Conservation (phyloP, 208 protist genomes). For the Leishmania aethiopica region DNA sequence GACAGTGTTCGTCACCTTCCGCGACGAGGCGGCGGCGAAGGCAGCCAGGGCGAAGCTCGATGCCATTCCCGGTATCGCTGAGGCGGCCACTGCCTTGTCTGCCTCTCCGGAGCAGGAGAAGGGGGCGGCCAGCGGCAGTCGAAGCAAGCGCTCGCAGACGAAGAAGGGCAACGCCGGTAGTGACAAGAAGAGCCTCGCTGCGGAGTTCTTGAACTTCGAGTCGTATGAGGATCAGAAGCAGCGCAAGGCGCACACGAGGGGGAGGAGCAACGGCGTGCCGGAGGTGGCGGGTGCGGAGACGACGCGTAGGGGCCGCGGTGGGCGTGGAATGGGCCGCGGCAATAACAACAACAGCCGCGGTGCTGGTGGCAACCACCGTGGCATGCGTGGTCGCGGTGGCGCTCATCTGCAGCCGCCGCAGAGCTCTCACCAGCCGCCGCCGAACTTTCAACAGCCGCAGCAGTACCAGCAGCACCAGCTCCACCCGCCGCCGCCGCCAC, state of each 20-base stretch:
- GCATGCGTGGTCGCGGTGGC: constrained; percentile 18
- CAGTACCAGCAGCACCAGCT: background rate
- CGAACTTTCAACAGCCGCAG: constrained; percentile 5
- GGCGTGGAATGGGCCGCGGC: constrained; percentile 23
- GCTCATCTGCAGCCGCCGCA: constrained; percentile 12
- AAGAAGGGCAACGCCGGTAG: constrained; percentile 13
- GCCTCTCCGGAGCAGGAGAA: constrained; percentile 20
- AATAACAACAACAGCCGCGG: constrained; percentile 1
- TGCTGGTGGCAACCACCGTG: constrained; percentile 5
- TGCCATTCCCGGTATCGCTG: constrained; percentile 51
- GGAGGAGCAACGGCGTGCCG: constrained; percentile 3
- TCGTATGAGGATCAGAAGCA: constrained; percentile 38
- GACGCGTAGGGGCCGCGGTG: background rate
- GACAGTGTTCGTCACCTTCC: constrained; percentile 83
- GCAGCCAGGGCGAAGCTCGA: constrained; percentile 37
- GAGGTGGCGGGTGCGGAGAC: background rate
- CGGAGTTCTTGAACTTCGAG: constrained; percentile 67
- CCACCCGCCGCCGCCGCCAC: background rate
- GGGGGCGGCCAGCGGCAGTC: constrained; percentile 16
- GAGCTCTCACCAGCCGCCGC: background rate
- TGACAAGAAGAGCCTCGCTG: constrained; percentile 41
- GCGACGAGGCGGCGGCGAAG: constrained; percentile 41
- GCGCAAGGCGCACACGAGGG: constrained; percentile 4
- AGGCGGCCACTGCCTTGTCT: constrained; percentile 8
- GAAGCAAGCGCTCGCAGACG: constrained; percentile 13